These are phyloP conservation scores for Histomonas meleagridis DNA, from an alignment of 208 protist species.

Conservation along the genomic window DNA sequence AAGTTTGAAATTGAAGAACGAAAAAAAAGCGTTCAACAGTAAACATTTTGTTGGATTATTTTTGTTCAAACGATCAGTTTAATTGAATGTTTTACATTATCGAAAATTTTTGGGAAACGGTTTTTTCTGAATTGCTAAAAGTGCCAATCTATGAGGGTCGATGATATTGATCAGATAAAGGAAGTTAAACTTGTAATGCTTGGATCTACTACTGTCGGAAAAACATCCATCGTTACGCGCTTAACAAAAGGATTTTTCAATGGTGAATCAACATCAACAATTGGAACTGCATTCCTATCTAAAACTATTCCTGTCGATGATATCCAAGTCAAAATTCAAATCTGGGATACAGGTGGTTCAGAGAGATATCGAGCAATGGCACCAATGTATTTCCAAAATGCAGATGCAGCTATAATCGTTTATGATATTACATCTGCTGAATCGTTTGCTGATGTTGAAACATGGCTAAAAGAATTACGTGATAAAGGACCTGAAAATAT, in stretches of 20 bases:
- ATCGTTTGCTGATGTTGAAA: conserved; percentile 85
- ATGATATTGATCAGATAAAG: too few species aligned
- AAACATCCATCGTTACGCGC: not conserved
- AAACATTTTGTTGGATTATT: too few species aligned
- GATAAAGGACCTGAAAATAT: conserved; percentile 75
- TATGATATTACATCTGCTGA: conserved; percentile 92
- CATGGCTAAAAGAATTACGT: conserved; percentile 90
- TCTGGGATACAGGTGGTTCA: conserved; percentile 29
- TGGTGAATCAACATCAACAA: not conserved
- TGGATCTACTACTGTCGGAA: not conserved
- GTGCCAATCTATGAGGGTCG: too few species aligned
- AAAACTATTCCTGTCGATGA: not conserved
- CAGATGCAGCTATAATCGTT: conserved; percentile 78
- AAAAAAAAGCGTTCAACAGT: too few species aligned
- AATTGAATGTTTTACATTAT: too few species aligned
- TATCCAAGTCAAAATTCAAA: not conserved
- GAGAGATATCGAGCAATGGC: conserved; percentile 17
- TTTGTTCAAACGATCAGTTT: too few species aligned
- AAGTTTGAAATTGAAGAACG: too few species aligned
- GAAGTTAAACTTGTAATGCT: conserved; percentile 20
- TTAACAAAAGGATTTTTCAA: not conserved
- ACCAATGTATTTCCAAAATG: conserved; percentile 31
- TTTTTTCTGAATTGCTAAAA: too few species aligned
- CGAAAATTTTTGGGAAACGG: too few species aligned
- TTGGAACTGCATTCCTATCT: conserved; percentile 1